Evolutionary conservation across 345 rosid genomes (phyloP).

Genomic region (Syzygium aqueum): DNA sequence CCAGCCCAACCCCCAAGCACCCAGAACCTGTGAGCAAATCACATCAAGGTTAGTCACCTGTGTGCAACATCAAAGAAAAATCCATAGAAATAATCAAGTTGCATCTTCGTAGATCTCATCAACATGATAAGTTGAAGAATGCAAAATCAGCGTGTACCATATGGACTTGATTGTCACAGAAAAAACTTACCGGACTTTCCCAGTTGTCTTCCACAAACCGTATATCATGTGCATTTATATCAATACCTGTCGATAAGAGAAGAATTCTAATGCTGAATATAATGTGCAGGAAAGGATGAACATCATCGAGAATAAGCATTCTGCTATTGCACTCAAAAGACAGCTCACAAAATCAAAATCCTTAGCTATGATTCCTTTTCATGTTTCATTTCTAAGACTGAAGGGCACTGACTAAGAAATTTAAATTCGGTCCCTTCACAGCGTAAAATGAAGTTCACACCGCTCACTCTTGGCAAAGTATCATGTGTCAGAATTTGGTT

Average conservation of each 20-base stretch:
- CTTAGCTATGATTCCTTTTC: background rate
- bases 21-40: conserved; percentile 63
- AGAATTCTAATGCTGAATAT: background rate
- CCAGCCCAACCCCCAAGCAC: conserved; percentile 99
- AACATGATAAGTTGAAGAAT: background rate
- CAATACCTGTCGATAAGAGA: conserved; percentile 52
- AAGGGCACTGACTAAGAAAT: background rate
- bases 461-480: background rate
- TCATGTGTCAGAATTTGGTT: background rate
- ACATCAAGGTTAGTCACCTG: background rate
- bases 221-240: conserved; percentile 75
- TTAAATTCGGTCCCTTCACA: background rate
- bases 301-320: background rate
- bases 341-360: background rate
- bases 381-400: background rate
- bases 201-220: conserved; percentile 98
- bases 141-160: background rate
- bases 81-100: background rate
- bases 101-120: background rate
- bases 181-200: conserved; percentile 88
- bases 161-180: background rate
- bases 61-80: background rate
- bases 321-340: background rate
- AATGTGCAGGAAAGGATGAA: background rate
- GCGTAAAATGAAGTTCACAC: background rate